Base-by-base conservation (phyloP, 2,329 filamentous ascomycete genomes). In the Colletotrichum tabaci region DNA sequence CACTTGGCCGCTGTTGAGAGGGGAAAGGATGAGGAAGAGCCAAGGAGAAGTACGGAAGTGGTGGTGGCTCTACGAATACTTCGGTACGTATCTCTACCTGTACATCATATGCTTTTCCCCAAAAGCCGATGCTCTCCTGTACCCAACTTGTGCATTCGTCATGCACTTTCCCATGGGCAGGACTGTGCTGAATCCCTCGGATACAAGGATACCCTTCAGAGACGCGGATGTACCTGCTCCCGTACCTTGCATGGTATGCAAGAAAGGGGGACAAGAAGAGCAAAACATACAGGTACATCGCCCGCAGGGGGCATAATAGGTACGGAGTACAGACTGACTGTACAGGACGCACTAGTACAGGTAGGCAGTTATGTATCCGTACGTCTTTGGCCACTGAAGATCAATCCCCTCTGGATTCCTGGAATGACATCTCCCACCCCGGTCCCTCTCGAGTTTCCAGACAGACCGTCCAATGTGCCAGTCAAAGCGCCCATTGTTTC, bases 81-180 rank as follows among this genome's bases (percentile, higher is more conserved):
- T 4, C 10, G 44, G 57, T 61, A 61, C 44, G 26, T 61, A 47
- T 30, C 8, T 23, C 15, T 18, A 50, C 23, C 8, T 12, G 9
- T 10, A 23, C 21, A 38, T 12, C 15, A 18, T 23, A 7, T 12
- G n/a, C 10, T 30, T 23, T 61, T 61, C 46, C 4, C 30, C 47
- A 62, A 62, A 62, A 62, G 50, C 50, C 60, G 46, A 62, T 62
- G 21, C 16, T 13, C 10, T 42, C 30, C 30, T 26, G n/a, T 12
- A 40, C 35, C 50, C 9, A 52, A 71, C 56, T 71, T 68, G 57
- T 66, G 64, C 56, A 67, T 50, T 49, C 21, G 10, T 35, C 50
- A n/a, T 52, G 64, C 64, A 71, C 68, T 71, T 71, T 71, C 68
- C 68, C 68, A 26, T 46, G 23, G 23, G 35, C 44, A n/a, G 23